Evolutionary conservation across 768 basidiomycete species (phyloP).

Genomic region (Punctularia strigosozonata): DNA sequence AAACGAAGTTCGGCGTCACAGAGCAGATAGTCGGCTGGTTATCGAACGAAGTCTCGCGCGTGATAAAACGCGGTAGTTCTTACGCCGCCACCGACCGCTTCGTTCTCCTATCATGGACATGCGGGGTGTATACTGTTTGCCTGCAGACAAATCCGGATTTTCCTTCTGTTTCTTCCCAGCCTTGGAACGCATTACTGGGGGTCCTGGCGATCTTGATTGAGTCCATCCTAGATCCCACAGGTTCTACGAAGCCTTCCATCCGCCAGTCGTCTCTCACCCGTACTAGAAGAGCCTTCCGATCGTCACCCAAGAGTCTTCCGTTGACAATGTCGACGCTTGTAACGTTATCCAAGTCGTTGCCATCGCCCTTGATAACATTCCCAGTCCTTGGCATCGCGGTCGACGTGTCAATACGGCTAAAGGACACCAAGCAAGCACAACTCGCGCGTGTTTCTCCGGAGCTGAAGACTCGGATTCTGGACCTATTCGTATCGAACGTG

Average conservation of each 20-base stretch:
- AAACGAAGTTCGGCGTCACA: constrained; percentile 42
- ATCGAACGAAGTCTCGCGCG: constrained; percentile 47
- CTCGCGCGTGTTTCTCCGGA: constrained; percentile 31
- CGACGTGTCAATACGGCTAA: constrained; percentile 61
- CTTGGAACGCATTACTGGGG: constrained; percentile 42
- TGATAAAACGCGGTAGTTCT: constrained; percentile 43
- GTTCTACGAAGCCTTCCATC: constrained; percentile 43
- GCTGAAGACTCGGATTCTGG: constrained; percentile 45
- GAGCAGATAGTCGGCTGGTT: constrained; percentile 75
- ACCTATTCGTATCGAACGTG: constrained; percentile 46
- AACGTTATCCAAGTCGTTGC: constrained; percentile 33
- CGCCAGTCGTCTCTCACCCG: constrained; percentile 49
- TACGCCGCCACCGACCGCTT: constrained; percentile 51
- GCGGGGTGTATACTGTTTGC: constrained; percentile 46
- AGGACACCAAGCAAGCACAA: constrained; percentile 34
- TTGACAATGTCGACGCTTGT: constrained; percentile 43
- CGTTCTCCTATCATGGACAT: constrained; percentile 63
- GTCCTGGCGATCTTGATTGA: constrained; percentile 53
- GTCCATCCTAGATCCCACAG: constrained; percentile 37
- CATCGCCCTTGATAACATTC: constrained; percentile 26
- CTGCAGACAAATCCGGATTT: constrained; percentile 33
- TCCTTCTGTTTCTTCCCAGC: constrained; percentile 27
- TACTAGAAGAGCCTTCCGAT: constrained; percentile 55
- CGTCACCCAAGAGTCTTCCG: constrained; percentile 32
- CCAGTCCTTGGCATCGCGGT: constrained; percentile 58